These are phyloP conservation scores for Tuctoria greenei DNA, from an alignment of 176 grass and related monocot species.

Conservation along the genomic window DNA sequence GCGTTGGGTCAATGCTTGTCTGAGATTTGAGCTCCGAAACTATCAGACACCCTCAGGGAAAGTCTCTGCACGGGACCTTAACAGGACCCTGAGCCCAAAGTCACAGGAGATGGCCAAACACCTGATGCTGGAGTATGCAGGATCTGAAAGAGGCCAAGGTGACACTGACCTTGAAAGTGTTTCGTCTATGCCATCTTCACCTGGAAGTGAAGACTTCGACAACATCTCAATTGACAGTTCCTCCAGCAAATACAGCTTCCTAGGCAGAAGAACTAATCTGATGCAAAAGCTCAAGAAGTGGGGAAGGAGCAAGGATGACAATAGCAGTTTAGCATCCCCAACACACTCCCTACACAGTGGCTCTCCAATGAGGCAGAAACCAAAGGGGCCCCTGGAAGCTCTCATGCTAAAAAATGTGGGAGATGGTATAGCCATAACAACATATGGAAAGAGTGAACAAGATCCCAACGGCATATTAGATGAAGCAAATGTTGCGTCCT, in stretches of 20 bases:
- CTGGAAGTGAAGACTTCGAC: conserved; percentile 89
- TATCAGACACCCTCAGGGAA: conserved; percentile 69
- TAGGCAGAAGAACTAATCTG: conserved; percentile 69
- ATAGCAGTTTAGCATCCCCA: conserved; percentile 46
- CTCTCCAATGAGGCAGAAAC: conserved; percentile 55
- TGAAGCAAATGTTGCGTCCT: conserved; percentile 54
- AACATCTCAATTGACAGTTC: conserved; percentile 76
- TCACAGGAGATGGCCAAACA: conserved; percentile 82
- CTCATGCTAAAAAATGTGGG: conserved; percentile 93
- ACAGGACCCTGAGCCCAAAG: conserved; percentile 78
- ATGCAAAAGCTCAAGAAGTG: conserved; percentile 92
- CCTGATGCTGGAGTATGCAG: conserved; percentile 86
- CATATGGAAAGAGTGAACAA: conserved; percentile 73
- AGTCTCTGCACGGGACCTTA: conserved; percentile 76
- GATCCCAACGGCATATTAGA: conserved; percentile 51
- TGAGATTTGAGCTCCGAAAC: conserved; percentile 86
- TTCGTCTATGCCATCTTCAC: conserved; percentile 74
- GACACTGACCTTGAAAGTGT: conserved; percentile 85
- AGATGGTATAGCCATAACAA: conserved; percentile 83
- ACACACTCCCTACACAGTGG: conserved; percentile 38
- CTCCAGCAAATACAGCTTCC: conserved; percentile 75
- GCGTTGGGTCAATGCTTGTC: conserved; percentile 89
- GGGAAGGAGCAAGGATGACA: conserved; percentile 80
- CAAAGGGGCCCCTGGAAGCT: conserved; percentile 69
- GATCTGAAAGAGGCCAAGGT: conserved; percentile 81